These are phyloP conservation scores for Coemansia sp. DNA, from an alignment of 192 early-diverging fungal species.

Conservation along the genomic window DNA sequence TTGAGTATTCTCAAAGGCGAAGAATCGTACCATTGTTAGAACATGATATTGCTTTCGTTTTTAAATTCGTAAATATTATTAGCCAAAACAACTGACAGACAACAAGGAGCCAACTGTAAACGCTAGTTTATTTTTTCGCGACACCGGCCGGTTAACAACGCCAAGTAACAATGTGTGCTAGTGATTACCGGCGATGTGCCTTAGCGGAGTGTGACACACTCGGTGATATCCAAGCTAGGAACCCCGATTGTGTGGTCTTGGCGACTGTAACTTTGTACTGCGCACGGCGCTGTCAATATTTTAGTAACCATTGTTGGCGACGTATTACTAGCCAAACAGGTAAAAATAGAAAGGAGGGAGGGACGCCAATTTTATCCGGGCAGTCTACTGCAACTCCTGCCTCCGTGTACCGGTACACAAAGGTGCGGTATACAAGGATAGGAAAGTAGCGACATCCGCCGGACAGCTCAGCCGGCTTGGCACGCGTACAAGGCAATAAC, in stretches of 20 bases:
- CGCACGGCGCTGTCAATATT: background rate
- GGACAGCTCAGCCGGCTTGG: background rate
- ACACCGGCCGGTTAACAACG: background rate
- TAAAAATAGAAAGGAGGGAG: background rate
- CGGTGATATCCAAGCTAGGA: background rate
- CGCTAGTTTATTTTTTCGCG: background rate
- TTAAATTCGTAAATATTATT: constrained; percentile 1
- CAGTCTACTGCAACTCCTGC: background rate
- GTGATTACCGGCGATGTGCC: background rate
- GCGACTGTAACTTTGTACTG: background rate
- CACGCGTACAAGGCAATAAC: background rate
- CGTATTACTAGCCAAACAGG: background rate
- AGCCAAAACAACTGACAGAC: background rate
- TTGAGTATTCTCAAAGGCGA: constrained; percentile 21
- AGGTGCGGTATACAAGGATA: background rate
- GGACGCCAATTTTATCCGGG: background rate
- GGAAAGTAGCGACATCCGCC: background rate
- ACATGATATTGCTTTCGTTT: background rate
- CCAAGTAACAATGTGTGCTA: background rate
- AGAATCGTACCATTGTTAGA: constrained; percentile 1
- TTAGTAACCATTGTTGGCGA: background rate
- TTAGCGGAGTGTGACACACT: background rate
- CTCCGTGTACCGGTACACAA: background rate
- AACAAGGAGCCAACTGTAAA: background rate
- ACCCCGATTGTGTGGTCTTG: background rate